Conservation (phyloP, 2,329 filamentous ascomycete genomes). For the Trichoderma breve region DNA sequence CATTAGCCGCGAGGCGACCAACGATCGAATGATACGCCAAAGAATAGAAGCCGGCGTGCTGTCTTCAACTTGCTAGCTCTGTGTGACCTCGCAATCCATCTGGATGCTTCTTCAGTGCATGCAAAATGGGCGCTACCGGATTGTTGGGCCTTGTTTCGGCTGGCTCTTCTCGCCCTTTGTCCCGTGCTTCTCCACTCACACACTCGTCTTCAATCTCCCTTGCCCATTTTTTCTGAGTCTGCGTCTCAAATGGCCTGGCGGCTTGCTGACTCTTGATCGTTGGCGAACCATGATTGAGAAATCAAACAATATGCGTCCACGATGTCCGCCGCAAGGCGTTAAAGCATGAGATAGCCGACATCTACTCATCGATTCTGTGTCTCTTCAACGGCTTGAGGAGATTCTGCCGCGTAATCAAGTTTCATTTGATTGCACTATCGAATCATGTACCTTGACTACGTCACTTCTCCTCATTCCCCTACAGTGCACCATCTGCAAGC, state of each 20-base stretch:
- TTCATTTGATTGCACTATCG: background rate
- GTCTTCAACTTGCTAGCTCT: background rate
- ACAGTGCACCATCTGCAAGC: background rate
- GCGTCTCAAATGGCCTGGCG: background rate
- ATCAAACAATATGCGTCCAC: conserved; percentile 9
- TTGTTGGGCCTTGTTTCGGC: conserved; percentile 27
- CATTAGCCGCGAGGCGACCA: conserved; percentile 19
- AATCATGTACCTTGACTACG: background rate
- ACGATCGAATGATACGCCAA: background rate
- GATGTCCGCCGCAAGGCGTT: conserved; percentile 22
- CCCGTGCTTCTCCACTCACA: background rate
- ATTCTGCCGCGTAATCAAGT: background rate
- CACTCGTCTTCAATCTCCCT: background rate
- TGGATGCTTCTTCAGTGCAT: conserved; percentile 20
- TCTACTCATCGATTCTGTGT: background rate
- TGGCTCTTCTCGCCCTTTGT: background rate
- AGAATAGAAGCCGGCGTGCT: background rate
- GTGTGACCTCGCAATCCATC: background rate
- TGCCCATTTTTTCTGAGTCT: background rate
- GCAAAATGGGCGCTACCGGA: conserved; percentile 34
- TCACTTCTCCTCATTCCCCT: background rate
- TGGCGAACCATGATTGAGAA: background rate
- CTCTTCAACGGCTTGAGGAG: background rate
- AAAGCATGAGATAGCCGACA: conserved; percentile 24
- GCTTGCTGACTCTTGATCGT: background rate